These are phyloP conservation scores for Atkinsonella hypoxylon DNA, from an alignment of 2,329 filamentous ascomycete species.

Conservation along the genomic window DNA sequence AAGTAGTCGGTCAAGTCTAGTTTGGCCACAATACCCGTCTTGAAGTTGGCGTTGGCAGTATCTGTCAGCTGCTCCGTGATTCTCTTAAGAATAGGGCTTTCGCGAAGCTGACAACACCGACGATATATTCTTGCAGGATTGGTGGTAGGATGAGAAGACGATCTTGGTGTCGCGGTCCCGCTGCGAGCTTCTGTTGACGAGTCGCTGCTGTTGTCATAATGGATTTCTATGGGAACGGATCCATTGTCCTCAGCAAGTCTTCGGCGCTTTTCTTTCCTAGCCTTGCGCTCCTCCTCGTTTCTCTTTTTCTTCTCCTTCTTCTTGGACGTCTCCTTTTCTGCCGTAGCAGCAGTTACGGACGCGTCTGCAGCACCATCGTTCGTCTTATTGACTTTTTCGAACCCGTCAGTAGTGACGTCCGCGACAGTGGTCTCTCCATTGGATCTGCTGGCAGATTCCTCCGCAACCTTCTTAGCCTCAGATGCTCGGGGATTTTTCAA, in stretches of 20 bases:
- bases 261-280: conserved; percentile 80
- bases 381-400: conserved; percentile 12
- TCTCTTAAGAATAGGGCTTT: conserved; percentile 83
- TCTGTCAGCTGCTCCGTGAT: conserved; percentile 79
- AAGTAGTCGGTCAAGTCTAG: conserved; percentile 77
- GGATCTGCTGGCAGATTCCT: conserved; percentile 10
- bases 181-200: conserved; percentile 29
- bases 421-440: background rate
- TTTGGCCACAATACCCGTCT: conserved; percentile 66
- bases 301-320: conserved; percentile 96
- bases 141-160: conserved; percentile 54
- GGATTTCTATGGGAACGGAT: conserved; percentile 71
- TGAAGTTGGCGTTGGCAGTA: conserved; percentile 49
- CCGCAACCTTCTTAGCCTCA: conserved; percentile 35
- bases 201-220: conserved; percentile 57
- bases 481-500: conserved; percentile 53
- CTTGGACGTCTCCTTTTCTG: conserved; percentile 36
- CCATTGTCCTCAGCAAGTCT: conserved; percentile 81
- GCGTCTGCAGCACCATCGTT: conserved; percentile 15
- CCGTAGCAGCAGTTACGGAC: conserved; percentile 7
- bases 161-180: conserved; percentile 13
- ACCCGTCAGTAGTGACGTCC: background rate
- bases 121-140: conserved; percentile 89
- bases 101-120: conserved; percentile 84
- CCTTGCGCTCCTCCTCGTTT: conserved; percentile 84